phyloP scores from a whole-genome alignment of 1,284 basidiomycete species.

The Athelia psychrophila region DNA sequence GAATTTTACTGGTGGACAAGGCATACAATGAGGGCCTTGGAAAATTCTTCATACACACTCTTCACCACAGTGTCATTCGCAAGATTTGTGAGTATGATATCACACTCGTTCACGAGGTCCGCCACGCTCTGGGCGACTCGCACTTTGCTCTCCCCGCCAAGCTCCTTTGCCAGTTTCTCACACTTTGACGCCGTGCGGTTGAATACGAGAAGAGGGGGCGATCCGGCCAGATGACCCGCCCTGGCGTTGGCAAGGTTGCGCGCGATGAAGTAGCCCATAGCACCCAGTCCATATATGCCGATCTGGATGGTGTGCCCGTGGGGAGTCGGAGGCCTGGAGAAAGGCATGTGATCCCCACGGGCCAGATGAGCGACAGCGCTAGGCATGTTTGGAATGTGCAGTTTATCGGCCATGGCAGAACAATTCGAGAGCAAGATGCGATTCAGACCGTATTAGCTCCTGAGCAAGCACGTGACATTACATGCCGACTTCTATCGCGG shows the following conservation, averaged over 20 bases:
- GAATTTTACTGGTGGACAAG: too few relatives aligned
- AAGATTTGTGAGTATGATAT: constrained; percentile 80
- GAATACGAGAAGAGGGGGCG: constrained; percentile 58
- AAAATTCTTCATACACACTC: constrained; percentile 63
- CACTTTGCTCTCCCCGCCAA: constrained; percentile 48
- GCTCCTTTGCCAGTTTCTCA: constrained; percentile 50
- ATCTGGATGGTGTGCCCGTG: constrained; percentile 36
- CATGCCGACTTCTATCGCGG: too few relatives aligned
- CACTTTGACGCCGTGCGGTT: constrained; percentile 65
- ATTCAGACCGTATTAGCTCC: too few relatives aligned
- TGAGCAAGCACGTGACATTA: too few relatives aligned
- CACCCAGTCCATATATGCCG: constrained; percentile 66
- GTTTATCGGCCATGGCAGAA: too few relatives aligned
- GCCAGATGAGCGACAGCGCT: constrained; percentile 10
- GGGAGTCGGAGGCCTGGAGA: constrained; percentile 57
- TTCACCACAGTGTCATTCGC: constrained; percentile 74
- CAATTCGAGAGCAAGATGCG: too few relatives aligned
- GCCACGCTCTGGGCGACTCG: constrained; percentile 51
- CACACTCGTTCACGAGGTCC: constrained; percentile 64
- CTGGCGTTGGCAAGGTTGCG: constrained; percentile 65
- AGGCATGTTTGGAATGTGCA: constrained; percentile 6
- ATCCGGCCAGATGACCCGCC: constrained; percentile 28
- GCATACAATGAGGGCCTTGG: constrained; percentile 47
- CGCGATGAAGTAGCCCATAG: constrained; percentile 75
- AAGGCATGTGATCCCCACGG: constrained; percentile 37